Conservation (phyloP, 257 asterid genomes). For the Solanum paucissectum region DNA sequence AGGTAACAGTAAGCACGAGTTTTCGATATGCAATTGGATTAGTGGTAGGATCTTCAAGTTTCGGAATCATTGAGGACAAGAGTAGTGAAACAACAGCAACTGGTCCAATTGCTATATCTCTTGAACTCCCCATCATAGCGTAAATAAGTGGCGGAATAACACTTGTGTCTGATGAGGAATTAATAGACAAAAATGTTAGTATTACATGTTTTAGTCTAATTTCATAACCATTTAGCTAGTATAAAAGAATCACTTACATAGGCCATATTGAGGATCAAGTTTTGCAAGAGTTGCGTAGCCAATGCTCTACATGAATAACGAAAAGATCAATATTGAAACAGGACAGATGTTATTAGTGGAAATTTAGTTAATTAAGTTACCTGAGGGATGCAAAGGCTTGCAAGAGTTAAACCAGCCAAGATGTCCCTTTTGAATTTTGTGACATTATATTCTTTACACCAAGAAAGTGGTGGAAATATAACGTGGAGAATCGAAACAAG, state of each 20-base stretch:
- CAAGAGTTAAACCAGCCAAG: conserved; percentile 35
- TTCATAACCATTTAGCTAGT: background rate
- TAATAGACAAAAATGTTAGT: background rate
- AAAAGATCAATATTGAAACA: background rate
- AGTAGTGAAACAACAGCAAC: conserved; percentile 38
- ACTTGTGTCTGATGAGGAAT: conserved; percentile 17
- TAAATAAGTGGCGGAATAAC: conserved; percentile 35
- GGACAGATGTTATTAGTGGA: background rate
- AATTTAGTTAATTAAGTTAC: background rate
- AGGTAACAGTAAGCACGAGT: conserved; percentile 63
- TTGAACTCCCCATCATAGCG: conserved; percentile 32
- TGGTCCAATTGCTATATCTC: conserved; percentile 37
- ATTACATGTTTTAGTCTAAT: background rate
- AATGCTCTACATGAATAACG: conserved; percentile 13
- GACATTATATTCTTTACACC: conserved; percentile 18
- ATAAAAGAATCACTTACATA: conserved; percentile 16
- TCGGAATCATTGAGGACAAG: conserved; percentile 21
- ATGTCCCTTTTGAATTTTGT: conserved; percentile 20
- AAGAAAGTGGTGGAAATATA: conserved; percentile 21
- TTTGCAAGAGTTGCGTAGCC: conserved; percentile 34
- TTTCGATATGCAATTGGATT: conserved; percentile 44
- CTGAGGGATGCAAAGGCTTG: conserved; percentile 43
- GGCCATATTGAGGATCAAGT: conserved; percentile 37
- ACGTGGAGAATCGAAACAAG: background rate
- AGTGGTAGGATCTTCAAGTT: conserved; percentile 15